These are phyloP conservation scores for Luvunga scandens DNA, from an alignment of 345 rosid genomes.

Conservation along the genomic window DNA sequence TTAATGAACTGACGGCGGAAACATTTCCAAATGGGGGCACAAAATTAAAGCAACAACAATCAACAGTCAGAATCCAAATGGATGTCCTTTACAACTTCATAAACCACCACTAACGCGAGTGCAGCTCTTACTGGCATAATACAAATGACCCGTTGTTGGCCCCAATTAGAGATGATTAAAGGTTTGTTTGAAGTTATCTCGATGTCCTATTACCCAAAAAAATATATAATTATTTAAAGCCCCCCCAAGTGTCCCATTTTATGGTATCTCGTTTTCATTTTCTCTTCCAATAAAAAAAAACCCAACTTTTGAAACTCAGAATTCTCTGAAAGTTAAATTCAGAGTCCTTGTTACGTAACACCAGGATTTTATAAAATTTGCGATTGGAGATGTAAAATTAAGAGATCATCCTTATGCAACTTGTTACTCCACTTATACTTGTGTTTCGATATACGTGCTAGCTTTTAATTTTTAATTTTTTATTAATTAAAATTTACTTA, in stretches of 20 bases:
- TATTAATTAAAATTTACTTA: no score
- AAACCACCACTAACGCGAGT: slow-evolving; percentile 14
- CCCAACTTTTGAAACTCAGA: neutral
- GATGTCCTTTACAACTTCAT: slow-evolving; percentile 10
- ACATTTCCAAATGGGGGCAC: slow-evolving; percentile 11
- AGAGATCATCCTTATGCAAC: no score
- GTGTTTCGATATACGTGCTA: no score
- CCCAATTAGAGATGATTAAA: slow-evolving; percentile 23
- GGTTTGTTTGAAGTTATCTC: slow-evolving; percentile 4
- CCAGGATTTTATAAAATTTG: no score
- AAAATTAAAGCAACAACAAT: neutral
- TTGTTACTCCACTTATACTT: no score
- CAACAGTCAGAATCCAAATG: slow-evolving; percentile 18
- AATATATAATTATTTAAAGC: neutral
- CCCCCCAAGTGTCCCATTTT: slow-evolving; percentile 19
- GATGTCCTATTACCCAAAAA: neutral
- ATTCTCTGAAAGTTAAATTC: neutral
- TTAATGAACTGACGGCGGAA: slow-evolving; percentile 31
- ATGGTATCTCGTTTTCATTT: slow-evolving; percentile 14
- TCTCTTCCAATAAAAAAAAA: no score
- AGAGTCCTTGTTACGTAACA: no score
- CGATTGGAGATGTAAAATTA: no score
- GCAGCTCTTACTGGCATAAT: slow-evolving; percentile 12
- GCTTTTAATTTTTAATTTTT: no score
- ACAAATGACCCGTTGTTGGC: slow-evolving; percentile 5